Base-by-base conservation (phyloP, 2,329 filamentous ascomycete species). In the Dichotomopilus funicola region DNA sequence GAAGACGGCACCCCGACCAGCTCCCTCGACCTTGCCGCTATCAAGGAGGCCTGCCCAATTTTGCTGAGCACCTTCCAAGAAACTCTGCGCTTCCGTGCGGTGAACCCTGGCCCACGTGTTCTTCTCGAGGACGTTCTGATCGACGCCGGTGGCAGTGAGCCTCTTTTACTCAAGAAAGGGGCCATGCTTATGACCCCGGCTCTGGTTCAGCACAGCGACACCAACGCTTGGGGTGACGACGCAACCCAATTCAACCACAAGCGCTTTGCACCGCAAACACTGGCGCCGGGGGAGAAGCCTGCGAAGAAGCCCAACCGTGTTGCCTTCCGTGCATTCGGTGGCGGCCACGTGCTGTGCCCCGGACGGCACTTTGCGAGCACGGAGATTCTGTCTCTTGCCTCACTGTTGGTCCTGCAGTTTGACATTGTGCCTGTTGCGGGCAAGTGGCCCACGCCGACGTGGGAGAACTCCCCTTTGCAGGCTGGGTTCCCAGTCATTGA, bases 301-400 rank as follows among this genome's bases (percentile, higher is more conserved):
- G 34, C 33, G 53, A 42, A n/a, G 34, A 27, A 44, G 34, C 55
- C 49, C 12, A 56, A 53, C 48, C 35, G 51, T 2, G 67, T 67
- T 13, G 65, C 69, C 2, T 77, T 78, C 54, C 65, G 76, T 12
- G 67, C 72, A 0, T 80, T 80, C 60, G 78, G 77, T 1, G 71
- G 76, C 2, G 77, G 77, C 7, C 75, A 73, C 40, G 73, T 71
- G 4, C 53, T 68, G n/a, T 68, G 65, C 37, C 65, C 65, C 3
- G 65, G 59, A 3, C 49, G 64, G 12, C 65, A 68, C 53, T 68
- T 68, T 58, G 66, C 65, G 5, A 65, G 59, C 38, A 62, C 59
- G 35, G 65, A 68, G 60, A 65, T 66, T 49, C 33, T 67, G 44
- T 48, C 61, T 4, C 52, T 65, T n/a, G 57, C 59, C 9, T 52